Conservation (phyloP, 345 rosid genomes). For the Conringia planisiliqua region DNA sequence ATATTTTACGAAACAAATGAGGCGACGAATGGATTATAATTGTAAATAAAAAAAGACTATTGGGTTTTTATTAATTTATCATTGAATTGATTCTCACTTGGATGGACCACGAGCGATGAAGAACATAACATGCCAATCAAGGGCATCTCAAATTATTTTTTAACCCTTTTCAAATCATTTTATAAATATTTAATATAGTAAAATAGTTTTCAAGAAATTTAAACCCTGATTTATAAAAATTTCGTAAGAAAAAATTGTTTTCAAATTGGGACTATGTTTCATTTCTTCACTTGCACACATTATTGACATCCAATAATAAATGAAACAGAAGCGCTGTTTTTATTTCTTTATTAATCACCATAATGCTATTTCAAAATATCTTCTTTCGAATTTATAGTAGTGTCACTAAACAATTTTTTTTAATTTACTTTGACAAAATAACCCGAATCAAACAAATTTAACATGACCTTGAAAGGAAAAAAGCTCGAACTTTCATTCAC, state of each 20-base stretch:
- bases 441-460: background rate
- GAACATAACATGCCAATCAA: background rate
- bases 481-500: background rate
- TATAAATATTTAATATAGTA: background rate
- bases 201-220: background rate
- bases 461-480: background rate
- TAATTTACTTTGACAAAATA: background rate
- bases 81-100: background rate
- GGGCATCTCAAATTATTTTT: background rate
- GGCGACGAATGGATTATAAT: background rate
- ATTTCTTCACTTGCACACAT: no score
- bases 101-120: background rate
- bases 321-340: background rate
- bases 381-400: no score
- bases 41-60: background rate
- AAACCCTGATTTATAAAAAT: background rate
- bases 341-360: no score
- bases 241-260: background rate
- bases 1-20: background rate
- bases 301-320: background rate
- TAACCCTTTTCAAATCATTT: background rate
- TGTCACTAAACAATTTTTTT: no score
- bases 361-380: no score
- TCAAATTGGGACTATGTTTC: background rate
- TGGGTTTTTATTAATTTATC: background rate